A percentile compares a stretch with the other conserved stretches of the same genome.
Evolutionary conservation across 176 grass and related monocot genomes (phyloP).

Genomic region (Thinopyrum elongatum): DNA sequence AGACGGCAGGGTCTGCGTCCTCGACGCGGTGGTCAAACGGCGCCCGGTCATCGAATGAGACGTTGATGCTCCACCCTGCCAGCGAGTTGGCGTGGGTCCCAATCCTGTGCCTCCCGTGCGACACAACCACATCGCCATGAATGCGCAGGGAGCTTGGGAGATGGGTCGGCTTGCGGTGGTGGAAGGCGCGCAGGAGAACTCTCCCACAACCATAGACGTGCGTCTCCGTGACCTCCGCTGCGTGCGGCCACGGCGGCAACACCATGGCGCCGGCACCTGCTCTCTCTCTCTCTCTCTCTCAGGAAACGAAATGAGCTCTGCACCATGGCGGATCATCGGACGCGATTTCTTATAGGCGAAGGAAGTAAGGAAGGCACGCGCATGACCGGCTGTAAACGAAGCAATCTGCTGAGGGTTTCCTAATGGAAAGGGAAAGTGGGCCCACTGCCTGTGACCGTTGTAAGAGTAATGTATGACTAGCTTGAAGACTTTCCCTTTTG

Average conservation of each 20-base stretch:
- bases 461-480: too few relatives aligned
- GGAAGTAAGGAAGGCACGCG: neutral
- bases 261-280: neutral
- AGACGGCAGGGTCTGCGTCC: neutral
- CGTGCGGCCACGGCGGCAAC: neutral
- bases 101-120: neutral
- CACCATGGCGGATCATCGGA: neutral
- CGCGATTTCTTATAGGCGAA: neutral
- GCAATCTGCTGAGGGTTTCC: too few relatives aligned
- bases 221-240: neutral
- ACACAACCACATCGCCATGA: neutral
- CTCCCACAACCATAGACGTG: neutral
- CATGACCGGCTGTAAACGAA: too few relatives aligned
- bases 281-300: neutral
- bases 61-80: neutral
- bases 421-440: too few relatives aligned
- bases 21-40: neutral
- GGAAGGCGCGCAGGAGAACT: neutral
- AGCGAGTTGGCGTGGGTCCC: neutral
- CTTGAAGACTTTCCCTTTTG: too few relatives aligned
- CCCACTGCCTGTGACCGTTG: too few relatives aligned
- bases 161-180: neutral
- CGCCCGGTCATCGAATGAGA: neutral
- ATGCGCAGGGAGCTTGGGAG: neutral
- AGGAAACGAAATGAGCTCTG: too few relatives aligned